phyloP scores from a whole-genome alignment of 2,329 filamentous ascomycete genomes.

The Fusarium guadeloupense region DNA sequence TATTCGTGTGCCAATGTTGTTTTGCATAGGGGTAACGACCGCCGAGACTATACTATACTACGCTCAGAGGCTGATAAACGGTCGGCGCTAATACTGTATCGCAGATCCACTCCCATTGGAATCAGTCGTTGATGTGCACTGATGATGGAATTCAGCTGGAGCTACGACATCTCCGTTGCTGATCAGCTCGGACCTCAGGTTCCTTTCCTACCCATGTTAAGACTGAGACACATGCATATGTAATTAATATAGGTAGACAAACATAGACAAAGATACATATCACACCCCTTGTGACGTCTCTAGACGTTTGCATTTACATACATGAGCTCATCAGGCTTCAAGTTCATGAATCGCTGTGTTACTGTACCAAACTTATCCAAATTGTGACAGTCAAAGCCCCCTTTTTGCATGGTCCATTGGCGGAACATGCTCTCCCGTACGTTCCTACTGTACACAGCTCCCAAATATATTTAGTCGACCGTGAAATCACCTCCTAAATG shows the following conservation, averaged over 20 bases:
- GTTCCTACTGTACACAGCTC: not conserved
- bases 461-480: not conserved
- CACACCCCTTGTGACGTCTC: slow-evolving; percentile 23
- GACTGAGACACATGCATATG: slow-evolving; percentile 6
- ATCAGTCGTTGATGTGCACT: slow-evolving; percentile 15
- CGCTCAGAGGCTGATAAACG: slow-evolving; percentile 16
- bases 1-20: not conserved
- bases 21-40: not conserved
- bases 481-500: slow-evolving; percentile 4
- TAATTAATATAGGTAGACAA: too few relatives aligned
- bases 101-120: slow-evolving; percentile 12
- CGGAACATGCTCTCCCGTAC: not conserved
- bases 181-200: slow-evolving; percentile 19
- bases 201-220: not conserved
- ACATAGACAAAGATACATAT: not conserved
- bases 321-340: not conserved
- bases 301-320: slow-evolving; percentile 3
- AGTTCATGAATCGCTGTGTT: not conserved
- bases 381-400: too few relatives aligned
- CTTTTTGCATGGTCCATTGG: not conserved
- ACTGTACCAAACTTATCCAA: too few relatives aligned
- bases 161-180: not conserved
- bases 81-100: not conserved
- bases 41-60: too few relatives aligned
- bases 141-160: slow-evolving; percentile 35